Percentiles rank a stretch among this genome's conserved stretches.
Conservation (phyloP, 2,329 filamentous ascomycete genomes). For the Venturia carpophila region DNA sequence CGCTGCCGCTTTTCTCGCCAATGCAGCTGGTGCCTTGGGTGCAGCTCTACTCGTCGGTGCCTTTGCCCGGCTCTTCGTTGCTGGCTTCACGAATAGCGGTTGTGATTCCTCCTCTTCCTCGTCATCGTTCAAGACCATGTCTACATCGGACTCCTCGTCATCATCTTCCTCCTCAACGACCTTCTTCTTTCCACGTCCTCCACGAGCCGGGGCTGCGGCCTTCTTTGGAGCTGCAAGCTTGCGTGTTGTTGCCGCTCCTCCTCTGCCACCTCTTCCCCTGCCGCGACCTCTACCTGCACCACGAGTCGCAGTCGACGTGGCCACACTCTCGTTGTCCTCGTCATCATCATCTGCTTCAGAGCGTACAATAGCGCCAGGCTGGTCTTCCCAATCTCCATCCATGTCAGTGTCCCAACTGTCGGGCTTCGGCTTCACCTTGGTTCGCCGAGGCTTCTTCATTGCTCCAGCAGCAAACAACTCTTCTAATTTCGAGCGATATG, state of each 20-base stretch:
- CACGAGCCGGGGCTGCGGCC: constrained; percentile 29
- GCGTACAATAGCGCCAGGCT: constrained; percentile 55
- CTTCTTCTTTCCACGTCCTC: constrained; percentile 36
- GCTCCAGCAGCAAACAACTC: constrained; percentile 49
- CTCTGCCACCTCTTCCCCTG: constrained; percentile 21
- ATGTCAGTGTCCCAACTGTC: constrained; percentile 82
- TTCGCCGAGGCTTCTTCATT: constrained; percentile 28
- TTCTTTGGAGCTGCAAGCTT: constrained; percentile 30
- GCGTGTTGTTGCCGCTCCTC: constrained; percentile 28
- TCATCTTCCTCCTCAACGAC: constrained; percentile 38
- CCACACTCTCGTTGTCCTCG: constrained; percentile 29
- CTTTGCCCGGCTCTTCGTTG: constrained; percentile 15
- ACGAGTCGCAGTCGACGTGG: constrained; percentile 29
- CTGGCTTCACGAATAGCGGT: constrained; percentile 33
- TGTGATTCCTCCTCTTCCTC: constrained; percentile 42
- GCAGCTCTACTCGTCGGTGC: constrained; percentile 22
- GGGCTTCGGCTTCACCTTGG: constrained; percentile 65
- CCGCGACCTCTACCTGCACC: constrained; percentile 41
- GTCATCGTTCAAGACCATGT: constrained; percentile 32
- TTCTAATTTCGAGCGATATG: constrained; percentile 61
- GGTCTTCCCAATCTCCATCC: constrained; percentile 77
- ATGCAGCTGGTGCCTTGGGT: constrained; percentile 22
- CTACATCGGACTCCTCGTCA: constrained; percentile 31
- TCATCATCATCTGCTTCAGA: constrained; percentile 42
- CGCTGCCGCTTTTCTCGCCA: constrained; percentile 27